phyloP scores from a whole-genome alignment of 1,139 yeast species.

The Kurtzmaniella natalensis region DNA sequence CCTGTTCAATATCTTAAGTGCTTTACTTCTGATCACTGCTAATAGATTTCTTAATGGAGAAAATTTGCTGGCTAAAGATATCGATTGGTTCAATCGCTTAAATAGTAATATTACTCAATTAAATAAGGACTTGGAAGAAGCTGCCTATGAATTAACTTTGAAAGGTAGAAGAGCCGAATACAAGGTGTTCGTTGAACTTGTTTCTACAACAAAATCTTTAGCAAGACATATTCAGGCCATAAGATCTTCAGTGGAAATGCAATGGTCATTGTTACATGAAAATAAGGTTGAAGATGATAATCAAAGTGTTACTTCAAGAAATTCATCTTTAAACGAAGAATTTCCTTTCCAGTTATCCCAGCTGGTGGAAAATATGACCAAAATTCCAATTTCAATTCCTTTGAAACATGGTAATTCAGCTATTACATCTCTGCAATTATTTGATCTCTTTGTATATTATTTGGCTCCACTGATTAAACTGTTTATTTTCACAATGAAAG shows the following conservation, averaged over 20 bases:
- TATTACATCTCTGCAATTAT: slow-evolving; percentile 46
- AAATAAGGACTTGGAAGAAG: slow-evolving; percentile 49
- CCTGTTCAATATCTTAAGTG: slow-evolving; percentile 51
- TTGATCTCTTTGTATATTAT: slow-evolving; percentile 60
- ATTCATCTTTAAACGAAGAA: slow-evolving; percentile 6
- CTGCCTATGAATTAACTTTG: slow-evolving; percentile 54
- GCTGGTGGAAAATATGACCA: slow-evolving; percentile 22
- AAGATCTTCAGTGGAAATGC: slow-evolving; percentile 64
- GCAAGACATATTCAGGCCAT: slow-evolving; percentile 64
- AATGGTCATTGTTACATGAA: slow-evolving; percentile 47
- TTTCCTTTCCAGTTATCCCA: slow-evolving; percentile 13
- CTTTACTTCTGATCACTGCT: slow-evolving; percentile 45
- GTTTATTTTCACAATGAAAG: slow-evolving; percentile 58
- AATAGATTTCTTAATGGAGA: slow-evolving; percentile 54
- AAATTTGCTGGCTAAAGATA: slow-evolving; percentile 35
- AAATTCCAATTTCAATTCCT: not conserved
- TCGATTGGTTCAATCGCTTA: slow-evolving; percentile 31
- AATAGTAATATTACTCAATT: slow-evolving; percentile 39
- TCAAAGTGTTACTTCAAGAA: slow-evolving; percentile 3
- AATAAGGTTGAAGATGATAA: slow-evolving; percentile 4
- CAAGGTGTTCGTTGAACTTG: slow-evolving; percentile 40
- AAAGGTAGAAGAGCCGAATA: slow-evolving; percentile 56
- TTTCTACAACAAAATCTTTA: slow-evolving; percentile 48
- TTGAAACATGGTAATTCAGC: slow-evolving; percentile 23
- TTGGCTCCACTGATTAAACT: slow-evolving; percentile 74